Base-by-base conservation (phyloP, 2,329 filamentous ascomycete species). In the Colletotrichum orchidophilum region DNA sequence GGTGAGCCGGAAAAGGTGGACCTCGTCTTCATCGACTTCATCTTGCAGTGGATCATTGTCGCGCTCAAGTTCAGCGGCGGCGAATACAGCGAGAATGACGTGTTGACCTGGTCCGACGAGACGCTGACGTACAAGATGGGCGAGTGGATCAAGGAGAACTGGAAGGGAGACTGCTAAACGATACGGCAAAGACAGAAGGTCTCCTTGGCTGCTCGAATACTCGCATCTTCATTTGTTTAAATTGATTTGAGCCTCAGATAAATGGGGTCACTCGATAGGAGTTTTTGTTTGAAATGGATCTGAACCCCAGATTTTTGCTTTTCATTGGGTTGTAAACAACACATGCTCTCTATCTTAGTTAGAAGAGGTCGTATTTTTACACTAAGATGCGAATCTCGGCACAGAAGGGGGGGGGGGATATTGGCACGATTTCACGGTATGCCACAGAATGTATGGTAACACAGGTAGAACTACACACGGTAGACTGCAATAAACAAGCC, bases 21-120 rank as follows among this genome's bases (percentile, higher is more conserved):
- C 79, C 80, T 99, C 8, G 91, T 98, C 15, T 99, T 97, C 78
- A 89, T 97, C 69, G 95, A 97, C 79, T 99, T 98, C 80, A 91
- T 98, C 42, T 88, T 96, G 81, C 91, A 91, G 11, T 97, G 93
- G 88, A 84, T 98, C 49, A 81, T 97, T 21, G 83, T 92, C 12
- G 95, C 94, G 3, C 83, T 97, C 72, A 90, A 91, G 74, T 86
- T 89, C 73, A 83, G 82, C 29, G 89, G 89, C 0, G 85, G 85
- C 1, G 84, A 86, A 29, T 91, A 87, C 66, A 80, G 73, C 26
- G 78, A 81, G 9, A 78, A 80, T 5, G 84, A 90, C 74, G 85
- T 90, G 1, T 75, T 83, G 75, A 74, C 77, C 29, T 92, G 91
- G 75, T 81, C 85, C 8, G 83, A 90, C 3, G 85, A 84, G 29